Conservation (phyloP, 495 filamentous ascomycete genomes). For the Glarea lozoyensis region DNA sequence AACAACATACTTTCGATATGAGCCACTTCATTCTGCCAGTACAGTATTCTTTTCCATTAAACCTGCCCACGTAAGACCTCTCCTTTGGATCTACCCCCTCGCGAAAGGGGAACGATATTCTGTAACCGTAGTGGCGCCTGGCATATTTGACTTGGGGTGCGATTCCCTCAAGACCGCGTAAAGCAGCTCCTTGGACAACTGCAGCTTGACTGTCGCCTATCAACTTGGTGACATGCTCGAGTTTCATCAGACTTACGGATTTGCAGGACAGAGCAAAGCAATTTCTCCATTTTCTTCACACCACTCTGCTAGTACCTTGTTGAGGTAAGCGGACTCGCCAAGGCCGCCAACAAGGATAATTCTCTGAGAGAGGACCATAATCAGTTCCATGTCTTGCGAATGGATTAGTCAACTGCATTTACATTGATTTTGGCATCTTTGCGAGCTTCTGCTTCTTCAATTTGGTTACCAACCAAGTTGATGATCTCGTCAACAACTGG, state of each 20-base stretch:
- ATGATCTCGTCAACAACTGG: constrained; percentile 22
- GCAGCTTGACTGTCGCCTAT: constrained; percentile 10
- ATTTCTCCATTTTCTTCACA: constrained; percentile 7
- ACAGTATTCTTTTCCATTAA: constrained; percentile 4
- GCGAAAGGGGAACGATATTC: not conserved
- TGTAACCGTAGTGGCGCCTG: constrained; percentile 7
- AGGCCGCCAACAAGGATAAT: constrained; percentile 28
- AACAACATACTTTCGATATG: constrained; percentile 9
- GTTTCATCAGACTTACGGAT: not conserved
- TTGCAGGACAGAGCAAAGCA: constrained; percentile 1
- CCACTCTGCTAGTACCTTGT: constrained; percentile 18
- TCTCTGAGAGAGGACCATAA: constrained; percentile 12
- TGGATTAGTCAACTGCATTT: not conserved
- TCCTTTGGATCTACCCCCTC: constrained; percentile 7
- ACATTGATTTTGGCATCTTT: constrained; percentile 4
- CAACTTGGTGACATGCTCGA: too few species aligned
- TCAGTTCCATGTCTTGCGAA: not conserved
- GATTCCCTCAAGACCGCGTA: constrained; percentile 12
- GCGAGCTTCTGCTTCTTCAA: constrained; percentile 5
- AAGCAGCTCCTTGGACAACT: constrained; percentile 8
- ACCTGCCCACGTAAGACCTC: not conserved
- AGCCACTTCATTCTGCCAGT: constrained; percentile 3
- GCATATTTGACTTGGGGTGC: constrained; percentile 5
- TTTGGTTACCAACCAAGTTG: constrained; percentile 17
- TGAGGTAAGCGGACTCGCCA: constrained; percentile 22